Conservation (phyloP, 768 basidiomycete genomes). For the Tephrocybe rancida region DNA sequence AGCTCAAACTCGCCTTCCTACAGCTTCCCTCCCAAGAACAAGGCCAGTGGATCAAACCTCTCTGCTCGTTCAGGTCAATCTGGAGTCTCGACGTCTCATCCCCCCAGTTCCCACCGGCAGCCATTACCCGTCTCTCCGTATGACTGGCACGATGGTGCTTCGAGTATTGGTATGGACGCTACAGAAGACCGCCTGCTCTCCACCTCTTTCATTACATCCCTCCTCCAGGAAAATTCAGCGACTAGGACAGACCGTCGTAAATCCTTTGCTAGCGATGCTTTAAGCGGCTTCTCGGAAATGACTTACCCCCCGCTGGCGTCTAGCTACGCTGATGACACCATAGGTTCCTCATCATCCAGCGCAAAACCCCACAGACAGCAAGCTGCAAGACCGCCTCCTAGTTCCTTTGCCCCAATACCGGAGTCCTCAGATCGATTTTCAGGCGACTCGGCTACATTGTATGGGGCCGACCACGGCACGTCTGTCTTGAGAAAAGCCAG, state of each 20-base stretch:
- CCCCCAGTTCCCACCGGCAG: slow-evolving; percentile 13
- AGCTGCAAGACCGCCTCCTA: slow-evolving; percentile 34
- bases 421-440: slow-evolving; percentile 27
- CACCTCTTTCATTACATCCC: slow-evolving; percentile 62
- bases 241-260: slow-evolving; percentile 27
- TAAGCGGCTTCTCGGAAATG: slow-evolving; percentile 56
- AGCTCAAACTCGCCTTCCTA: background rate
- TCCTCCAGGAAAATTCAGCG: slow-evolving; percentile 48
- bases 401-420: slow-evolving; percentile 34
- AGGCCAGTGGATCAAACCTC: slow-evolving; percentile 1
- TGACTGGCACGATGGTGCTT: slow-evolving; percentile 66
- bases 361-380: slow-evolving; percentile 13
- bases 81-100: background rate
- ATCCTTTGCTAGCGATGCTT: slow-evolving; percentile 40
- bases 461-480: slow-evolving; percentile 30
- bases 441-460: slow-evolving; percentile 42
- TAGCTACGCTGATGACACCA: slow-evolving; percentile 14
- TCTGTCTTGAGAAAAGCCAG: slow-evolving; percentile 26
- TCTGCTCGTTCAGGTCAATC: slow-evolving; percentile 8
- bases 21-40: slow-evolving; percentile 4
- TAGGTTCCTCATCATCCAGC: slow-evolving; percentile 9
- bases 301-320: slow-evolving; percentile 49
- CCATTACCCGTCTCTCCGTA: slow-evolving; percentile 36
- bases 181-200: slow-evolving; percentile 59
- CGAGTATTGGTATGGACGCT: slow-evolving; percentile 57